Evolutionary conservation across 495 filamentous ascomycete species (phyloP).

Genomic region (Podospora appendiculata): DNA sequence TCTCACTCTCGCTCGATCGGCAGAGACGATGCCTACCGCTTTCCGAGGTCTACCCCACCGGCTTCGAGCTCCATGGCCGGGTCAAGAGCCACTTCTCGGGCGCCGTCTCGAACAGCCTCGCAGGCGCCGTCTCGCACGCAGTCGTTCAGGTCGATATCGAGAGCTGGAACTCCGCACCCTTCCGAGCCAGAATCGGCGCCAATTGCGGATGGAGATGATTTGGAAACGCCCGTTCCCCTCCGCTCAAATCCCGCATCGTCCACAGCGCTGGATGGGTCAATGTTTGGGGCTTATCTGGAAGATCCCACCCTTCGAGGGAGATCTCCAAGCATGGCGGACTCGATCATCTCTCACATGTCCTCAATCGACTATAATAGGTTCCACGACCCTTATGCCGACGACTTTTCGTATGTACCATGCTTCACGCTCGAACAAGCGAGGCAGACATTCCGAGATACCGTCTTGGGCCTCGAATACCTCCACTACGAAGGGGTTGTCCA

Average conservation of each 20-base stretch:
- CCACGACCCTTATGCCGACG: conserved; percentile 62
- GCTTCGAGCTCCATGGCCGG: conserved; percentile 20
- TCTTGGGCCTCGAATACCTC: conserved; percentile 89
- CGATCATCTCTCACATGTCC: conserved; percentile 54
- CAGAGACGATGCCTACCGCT: conserved; percentile 16
- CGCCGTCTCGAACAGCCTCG: conserved; percentile 38
- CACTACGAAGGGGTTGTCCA: conserved; percentile 97
- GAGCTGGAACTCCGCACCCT: conserved; percentile 35
- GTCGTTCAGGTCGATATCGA: conserved; percentile 36
- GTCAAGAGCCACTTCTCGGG: conserved; percentile 35
- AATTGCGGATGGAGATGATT: conserved; percentile 31
- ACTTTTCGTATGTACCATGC: conserved; percentile 83
- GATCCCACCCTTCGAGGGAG: conserved; percentile 45
- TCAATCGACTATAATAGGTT: conserved; percentile 43
- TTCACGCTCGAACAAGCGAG: conserved; percentile 82
- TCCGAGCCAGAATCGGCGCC: conserved; percentile 33
- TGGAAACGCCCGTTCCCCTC: conserved; percentile 35
- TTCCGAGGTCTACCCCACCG: conserved; percentile 8
- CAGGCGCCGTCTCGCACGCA: conserved; percentile 34
- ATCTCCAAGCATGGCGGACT: conserved; percentile 54
- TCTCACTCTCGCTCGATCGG: conserved; percentile 25
- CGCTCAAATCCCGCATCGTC: conserved; percentile 41
- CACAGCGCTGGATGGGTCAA: conserved; percentile 61
- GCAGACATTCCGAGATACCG: conserved; percentile 82
- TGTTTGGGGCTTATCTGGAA: conserved; percentile 63